Conservation (phyloP, 179 eudicot species). For the Actinidia chinensis region DNA sequence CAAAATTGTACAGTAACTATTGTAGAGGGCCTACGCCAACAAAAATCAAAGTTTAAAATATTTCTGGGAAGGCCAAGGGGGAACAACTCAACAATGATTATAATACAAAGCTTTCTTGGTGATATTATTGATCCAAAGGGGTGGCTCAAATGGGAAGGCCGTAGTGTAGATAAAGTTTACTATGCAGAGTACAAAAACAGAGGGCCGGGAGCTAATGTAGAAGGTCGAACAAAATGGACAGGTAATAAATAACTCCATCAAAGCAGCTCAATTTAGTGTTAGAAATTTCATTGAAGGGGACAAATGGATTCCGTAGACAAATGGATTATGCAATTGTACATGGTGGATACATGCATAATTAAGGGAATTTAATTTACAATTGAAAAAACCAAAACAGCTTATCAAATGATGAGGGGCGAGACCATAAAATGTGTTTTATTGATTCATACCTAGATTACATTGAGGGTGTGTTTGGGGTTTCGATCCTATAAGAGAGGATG, state of each 20-base stretch:
- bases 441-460: too few species aligned
- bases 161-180: not conserved
- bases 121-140: not conserved
- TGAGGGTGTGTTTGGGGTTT: too few species aligned
- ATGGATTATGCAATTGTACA: not conserved
- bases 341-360: not conserved
- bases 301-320: not conserved
- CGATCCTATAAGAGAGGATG: too few species aligned
- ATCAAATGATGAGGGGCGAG: not conserved
- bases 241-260: not conserved
- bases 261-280: not conserved
- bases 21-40: not conserved
- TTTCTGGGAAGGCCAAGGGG: slow-evolving; percentile 2
- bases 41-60: not conserved
- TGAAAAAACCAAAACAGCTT: not conserved
- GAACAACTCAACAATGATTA: not conserved
- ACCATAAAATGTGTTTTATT: not conserved
- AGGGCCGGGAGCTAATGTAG: not conserved
- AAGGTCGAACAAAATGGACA: not conserved
- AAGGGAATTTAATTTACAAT: not conserved
- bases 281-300: not conserved
- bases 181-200: not conserved
- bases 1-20: not conserved
- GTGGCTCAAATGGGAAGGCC: not conserved
- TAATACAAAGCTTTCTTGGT: not conserved